Evolutionary conservation across 306 rosid genomes (phyloP).

Genomic region (Chamaecrista fasciculata): DNA sequence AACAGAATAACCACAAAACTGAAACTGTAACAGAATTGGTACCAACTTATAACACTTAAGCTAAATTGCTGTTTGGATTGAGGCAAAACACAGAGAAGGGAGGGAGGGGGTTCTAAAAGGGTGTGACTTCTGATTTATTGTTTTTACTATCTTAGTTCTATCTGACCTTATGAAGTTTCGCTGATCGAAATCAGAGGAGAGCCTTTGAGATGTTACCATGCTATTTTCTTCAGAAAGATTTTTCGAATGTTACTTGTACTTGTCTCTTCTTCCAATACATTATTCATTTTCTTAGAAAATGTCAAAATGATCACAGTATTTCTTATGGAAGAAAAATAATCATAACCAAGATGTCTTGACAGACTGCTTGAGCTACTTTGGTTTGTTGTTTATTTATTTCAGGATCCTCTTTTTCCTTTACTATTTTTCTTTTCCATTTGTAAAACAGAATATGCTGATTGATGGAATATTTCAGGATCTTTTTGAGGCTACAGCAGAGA

Average conservation of each 20-base stretch:
- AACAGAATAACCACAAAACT: too few species aligned
- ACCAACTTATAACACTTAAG: too few species aligned
- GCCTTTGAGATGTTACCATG: background rate
- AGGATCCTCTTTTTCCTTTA: background rate
- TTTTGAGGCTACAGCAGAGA: conserved; percentile 90
- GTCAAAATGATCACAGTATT: background rate
- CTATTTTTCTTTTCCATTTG: background rate
- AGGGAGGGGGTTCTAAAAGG: background rate
- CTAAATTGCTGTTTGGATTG: background rate
- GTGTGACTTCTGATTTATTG: background rate
- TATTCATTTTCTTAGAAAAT: background rate
- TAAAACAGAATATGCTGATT: background rate
- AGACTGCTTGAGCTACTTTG: background rate
- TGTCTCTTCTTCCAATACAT: background rate
- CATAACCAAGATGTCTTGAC: background rate
- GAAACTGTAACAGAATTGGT: too few species aligned
- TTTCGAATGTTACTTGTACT: background rate
- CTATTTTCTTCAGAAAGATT: background rate
- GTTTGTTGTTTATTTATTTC: too few species aligned
- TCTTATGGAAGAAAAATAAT: background rate
- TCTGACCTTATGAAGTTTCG: background rate
- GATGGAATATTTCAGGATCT: conserved; percentile 52
- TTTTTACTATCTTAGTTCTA: background rate
- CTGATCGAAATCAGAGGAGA: background rate
- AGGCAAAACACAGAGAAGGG: background rate